These are phyloP conservation scores for Chalaropsis ovoidea DNA, from an alignment of 2,329 filamentous ascomycete species.

Conservation along the genomic window DNA sequence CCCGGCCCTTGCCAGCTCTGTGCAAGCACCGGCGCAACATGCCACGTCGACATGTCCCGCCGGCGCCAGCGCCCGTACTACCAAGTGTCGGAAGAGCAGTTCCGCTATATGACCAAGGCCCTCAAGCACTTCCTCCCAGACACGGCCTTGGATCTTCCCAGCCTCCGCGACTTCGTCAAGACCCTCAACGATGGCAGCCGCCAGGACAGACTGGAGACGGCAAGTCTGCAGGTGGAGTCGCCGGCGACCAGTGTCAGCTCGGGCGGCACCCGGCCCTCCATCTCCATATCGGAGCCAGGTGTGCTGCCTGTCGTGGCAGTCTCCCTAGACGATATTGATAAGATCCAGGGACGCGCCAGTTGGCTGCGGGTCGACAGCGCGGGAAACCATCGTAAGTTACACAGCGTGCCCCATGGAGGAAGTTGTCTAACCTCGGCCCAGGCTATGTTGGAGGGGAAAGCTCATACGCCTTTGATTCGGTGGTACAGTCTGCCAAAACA, in stretches of 20 bases:
- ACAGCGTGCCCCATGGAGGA: not conserved
- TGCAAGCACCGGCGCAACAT: conserved; percentile 29
- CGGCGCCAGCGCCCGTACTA: conserved; percentile 31
- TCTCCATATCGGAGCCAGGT: conserved; percentile 1
- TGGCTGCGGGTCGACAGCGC: conserved; percentile 4
- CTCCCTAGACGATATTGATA: conserved; percentile 13
- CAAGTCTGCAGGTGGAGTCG: not conserved
- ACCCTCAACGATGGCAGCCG: not conserved
- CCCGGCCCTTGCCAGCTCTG: conserved; percentile 30
- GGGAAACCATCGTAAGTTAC: conserved; percentile 8
- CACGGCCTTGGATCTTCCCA: conserved; percentile 28
- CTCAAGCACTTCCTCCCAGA: conserved; percentile 30
- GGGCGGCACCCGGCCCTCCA: not conserved
- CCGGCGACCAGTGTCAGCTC: conserved; percentile 3
- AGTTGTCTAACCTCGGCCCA: conserved; percentile 18
- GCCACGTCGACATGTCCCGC: conserved; percentile 30
- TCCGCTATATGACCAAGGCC: conserved; percentile 30
- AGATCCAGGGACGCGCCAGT: not conserved
- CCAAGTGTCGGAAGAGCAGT: conserved; percentile 30
- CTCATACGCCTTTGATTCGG: conserved; percentile 29
- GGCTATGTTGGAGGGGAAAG: conserved; percentile 29
- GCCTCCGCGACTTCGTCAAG: conserved; percentile 25
- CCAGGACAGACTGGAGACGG: not conserved
- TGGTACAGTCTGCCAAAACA: conserved; percentile 28
- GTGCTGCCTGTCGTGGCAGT: not conserved